Conservation (phyloP, 306 rosid genomes). For the Potentilla sterilis region DNA sequence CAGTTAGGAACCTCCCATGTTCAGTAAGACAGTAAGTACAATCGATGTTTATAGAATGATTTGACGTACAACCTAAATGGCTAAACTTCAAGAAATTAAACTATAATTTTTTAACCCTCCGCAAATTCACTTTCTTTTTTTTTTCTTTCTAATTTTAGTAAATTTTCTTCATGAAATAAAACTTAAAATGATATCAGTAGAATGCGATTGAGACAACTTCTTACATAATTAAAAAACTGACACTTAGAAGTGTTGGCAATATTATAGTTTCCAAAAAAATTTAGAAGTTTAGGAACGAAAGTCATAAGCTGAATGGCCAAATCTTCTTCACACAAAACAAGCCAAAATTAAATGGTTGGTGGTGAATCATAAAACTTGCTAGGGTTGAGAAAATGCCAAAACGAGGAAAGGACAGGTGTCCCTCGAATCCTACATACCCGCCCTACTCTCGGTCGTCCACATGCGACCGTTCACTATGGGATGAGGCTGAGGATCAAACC, state of each 20-base stretch:
- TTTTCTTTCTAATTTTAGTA: too few species aligned
- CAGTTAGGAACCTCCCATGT: neutral
- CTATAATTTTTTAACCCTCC: too few species aligned
- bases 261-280: too few species aligned
- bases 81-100: too few species aligned
- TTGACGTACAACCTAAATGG: too few species aligned
- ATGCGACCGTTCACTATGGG: slow-evolving; percentile 8
- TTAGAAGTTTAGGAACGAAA: neutral
- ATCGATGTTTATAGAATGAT: neutral
- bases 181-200: too few species aligned
- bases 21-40: neutral
- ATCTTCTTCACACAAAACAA: neutral
- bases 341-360: slow-evolving; percentile 14
- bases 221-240: too few species aligned
- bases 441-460: slow-evolving; percentile 29
- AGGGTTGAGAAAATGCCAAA: slow-evolving; percentile 10
- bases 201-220: too few species aligned
- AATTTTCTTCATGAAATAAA: too few species aligned
- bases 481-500: slow-evolving; percentile 27
- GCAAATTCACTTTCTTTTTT: too few species aligned
- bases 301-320: neutral
- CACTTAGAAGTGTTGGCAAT: too few species aligned
- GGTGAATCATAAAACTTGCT: neutral
- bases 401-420: neutral
- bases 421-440: neutral